A percentile compares a stretch with the other conserved stretches of the same genome.
Evolutionary conservation across 805 yeast species (phyloP).

Genomic region (Pichia nanzhaoensis): DNA sequence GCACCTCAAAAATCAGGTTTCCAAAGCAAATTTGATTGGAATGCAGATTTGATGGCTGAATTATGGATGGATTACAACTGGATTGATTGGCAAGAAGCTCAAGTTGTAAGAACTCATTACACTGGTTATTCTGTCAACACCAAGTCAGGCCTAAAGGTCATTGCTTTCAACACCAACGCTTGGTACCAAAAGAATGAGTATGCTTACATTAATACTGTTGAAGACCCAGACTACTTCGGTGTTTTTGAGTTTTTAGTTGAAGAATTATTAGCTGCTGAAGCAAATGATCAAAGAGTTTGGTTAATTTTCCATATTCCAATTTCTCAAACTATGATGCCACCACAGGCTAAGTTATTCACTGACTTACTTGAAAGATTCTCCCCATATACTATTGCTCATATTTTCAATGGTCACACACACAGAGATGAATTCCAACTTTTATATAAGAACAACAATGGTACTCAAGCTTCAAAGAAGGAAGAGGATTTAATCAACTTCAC

Average conservation of each 20-base stretch:
- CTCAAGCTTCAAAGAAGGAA: constrained; percentile 27
- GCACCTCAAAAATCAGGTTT: constrained; percentile 47
- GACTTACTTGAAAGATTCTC: constrained; percentile 60
- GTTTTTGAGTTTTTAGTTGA: constrained; percentile 53
- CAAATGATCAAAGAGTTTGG: constrained; percentile 61
- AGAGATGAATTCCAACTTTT: constrained; percentile 58
- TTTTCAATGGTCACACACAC: constrained; percentile 70
- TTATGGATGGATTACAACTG: constrained; percentile 43
- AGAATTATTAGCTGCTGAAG: constrained; percentile 57
- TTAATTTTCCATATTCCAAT: constrained; percentile 63
- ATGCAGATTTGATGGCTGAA: constrained; percentile 41
- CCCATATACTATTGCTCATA: constrained; percentile 60
- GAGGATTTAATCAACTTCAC: constrained; percentile 48
- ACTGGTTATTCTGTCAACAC: constrained; percentile 57
- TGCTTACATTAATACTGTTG: constrained; percentile 41
- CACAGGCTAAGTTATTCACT: constrained; percentile 48
- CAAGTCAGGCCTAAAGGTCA: constrained; percentile 48
- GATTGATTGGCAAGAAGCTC: constrained; percentile 32
- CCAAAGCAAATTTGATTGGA: constrained; percentile 37
- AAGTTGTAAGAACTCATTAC: constrained; percentile 42
- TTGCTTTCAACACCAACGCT: constrained; percentile 59
- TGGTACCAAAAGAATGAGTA: constrained; percentile 62
- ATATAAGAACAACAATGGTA: constrained; percentile 40
- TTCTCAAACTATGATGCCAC: constrained; percentile 54
- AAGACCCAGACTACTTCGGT: constrained; percentile 55